Base-by-base conservation (phyloP, 2,329 filamentous ascomycete genomes). In the Rhytidhysteron rufulum region DNA sequence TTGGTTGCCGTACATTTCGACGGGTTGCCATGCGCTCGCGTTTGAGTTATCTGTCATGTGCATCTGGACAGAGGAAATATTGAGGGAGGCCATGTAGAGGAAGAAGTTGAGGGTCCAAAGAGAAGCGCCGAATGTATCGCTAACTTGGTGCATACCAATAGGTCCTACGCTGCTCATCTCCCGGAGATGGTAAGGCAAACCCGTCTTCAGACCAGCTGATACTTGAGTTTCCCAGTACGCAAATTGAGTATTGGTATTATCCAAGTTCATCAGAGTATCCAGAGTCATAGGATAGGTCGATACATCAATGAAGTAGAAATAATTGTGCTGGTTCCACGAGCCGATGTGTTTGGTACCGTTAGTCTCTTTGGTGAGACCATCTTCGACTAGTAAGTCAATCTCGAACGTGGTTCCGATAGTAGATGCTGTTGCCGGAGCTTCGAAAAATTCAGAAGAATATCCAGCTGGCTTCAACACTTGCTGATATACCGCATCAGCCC, bases 41-140 rank as follows among this genome's bases (percentile, higher is more conserved):
- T 71, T 71, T 44, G 72, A 74, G 54, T 74, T 74, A 54, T 74
- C 71, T 8, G 73, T 76, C 72, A 76, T 75, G 62, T 77, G 73
- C 63, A 76, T 69, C 45, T 74, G 65, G 2, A 76, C 71, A 7
- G 68, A 69, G 0, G 64, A 58, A 37, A 76, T 67, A 44, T 71
- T 71, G 30, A 74, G 62, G 5, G 66, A 67, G 6, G 73, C 71
- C 4, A 68, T 60, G 54, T 75, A 76, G 11, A 73, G 60, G 45
- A 74, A 67, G 57, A 75, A 76, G 57, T 77, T 76, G 37, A 76
- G 62, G 8, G 69, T 70, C 72, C 73, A 77, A 13, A 77, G 60
- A 13, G 71, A 63, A n/a, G 71, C 67, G 27, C 68, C 72, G 42
- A 75, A 74, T 0, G 67, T 67, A 51, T 76, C 67, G 43, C 68